phyloP scores from a whole-genome alignment of 176 grass and related monocot species.

The Avena atlantica region DNA sequence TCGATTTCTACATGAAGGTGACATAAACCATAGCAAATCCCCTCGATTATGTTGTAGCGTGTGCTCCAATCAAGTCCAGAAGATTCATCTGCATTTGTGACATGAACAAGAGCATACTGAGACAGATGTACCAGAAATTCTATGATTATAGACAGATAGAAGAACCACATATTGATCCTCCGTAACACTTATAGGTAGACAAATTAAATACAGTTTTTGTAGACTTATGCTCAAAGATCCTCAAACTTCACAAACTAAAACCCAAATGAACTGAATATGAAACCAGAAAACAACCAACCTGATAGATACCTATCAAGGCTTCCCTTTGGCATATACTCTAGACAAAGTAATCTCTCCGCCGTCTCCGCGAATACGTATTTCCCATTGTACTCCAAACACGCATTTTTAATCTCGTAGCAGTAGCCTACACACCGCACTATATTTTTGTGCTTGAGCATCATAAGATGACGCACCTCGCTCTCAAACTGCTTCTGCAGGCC shows the following conservation, averaged over 20 bases:
- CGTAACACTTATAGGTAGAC: not conserved
- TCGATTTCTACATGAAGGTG: not conserved
- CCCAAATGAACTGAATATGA: not conserved
- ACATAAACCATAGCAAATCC: not conserved
- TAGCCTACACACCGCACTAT: conserved; percentile 20
- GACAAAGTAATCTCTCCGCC: not conserved
- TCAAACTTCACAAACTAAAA: no score
- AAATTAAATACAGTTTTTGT: not conserved
- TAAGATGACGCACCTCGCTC: not conserved
- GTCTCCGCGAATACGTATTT: not conserved
- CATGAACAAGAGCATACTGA: not conserved
- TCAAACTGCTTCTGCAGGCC: not conserved
- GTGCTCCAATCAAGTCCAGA: not conserved
- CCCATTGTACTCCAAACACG: not conserved
- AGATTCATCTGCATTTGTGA: not conserved
- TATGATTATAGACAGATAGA: not conserved
- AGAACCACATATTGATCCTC: not conserved
- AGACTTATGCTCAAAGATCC: no score
- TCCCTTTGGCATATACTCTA: conserved; percentile 17
- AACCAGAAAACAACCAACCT: not conserved
- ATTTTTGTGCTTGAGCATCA: not conserved
- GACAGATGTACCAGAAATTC: not conserved
- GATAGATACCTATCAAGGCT: conserved; percentile 7
- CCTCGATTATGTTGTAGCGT: not conserved
- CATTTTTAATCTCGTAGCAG: not conserved